These are phyloP conservation scores for Rhamnella rubrinervis DNA, from an alignment of 331 rosid genomes.

Conservation along the genomic window DNA sequence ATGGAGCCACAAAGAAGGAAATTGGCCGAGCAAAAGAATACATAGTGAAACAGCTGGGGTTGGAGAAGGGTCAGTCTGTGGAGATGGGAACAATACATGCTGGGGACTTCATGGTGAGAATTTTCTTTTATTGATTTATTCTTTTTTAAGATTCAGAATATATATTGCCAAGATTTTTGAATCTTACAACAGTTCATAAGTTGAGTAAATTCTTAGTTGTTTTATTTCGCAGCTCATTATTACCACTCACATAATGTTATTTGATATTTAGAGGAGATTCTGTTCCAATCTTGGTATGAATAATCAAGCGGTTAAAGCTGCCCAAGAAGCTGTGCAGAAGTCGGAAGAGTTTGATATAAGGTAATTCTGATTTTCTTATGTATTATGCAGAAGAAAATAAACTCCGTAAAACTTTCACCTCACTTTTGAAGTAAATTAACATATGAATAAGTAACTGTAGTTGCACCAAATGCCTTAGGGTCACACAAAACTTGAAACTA, in stretches of 20 bases:
- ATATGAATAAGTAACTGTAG: too few species aligned
- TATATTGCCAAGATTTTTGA: neutral
- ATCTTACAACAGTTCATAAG: neutral
- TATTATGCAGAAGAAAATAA: slow-evolving; percentile 3
- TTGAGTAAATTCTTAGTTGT: neutral
- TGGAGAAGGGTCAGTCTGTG: slow-evolving; percentile 86
- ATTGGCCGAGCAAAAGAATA: slow-evolving; percentile 98
- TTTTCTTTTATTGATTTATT: slow-evolving; percentile 1
- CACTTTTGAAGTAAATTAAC: neutral
- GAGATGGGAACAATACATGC: slow-evolving; percentile 99
- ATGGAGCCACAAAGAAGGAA: slow-evolving; percentile 98
- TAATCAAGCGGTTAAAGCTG: slow-evolving; percentile 95
- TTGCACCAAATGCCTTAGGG: neutral
- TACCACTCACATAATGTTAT: slow-evolving; percentile 30
- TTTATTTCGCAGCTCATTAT: neutral
- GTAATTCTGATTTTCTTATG: slow-evolving; percentile 38
- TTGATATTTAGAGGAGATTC: slow-evolving; percentile 71
- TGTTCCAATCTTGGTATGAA: slow-evolving; percentile 98
- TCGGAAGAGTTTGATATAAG: slow-evolving; percentile 94
- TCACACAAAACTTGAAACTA: too few species aligned
- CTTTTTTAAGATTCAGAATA: slow-evolving; percentile 13
- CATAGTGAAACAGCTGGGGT: slow-evolving; percentile 94
- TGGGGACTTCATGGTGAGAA: slow-evolving; percentile 91
- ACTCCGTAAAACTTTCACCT: slow-evolving; percentile 1
- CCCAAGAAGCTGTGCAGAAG: slow-evolving; percentile 90